Evolutionary conservation across 1,139 yeast species (phyloP), one percentile per base, ranked within the genome.

Genomic region (Pichia sp.): DNA sequence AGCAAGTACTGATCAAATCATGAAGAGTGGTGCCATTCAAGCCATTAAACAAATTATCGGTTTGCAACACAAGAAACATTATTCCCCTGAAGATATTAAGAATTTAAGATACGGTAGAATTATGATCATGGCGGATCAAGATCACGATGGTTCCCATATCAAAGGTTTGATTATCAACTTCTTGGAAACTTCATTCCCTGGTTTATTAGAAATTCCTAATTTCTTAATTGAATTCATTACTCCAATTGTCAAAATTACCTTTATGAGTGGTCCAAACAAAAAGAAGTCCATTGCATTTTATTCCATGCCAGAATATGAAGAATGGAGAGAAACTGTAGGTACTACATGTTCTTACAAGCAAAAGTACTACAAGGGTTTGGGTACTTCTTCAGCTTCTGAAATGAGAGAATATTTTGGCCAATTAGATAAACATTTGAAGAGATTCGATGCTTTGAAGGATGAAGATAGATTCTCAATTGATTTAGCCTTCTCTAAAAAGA

Each of bases 51-150:
- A 91, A 65, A 94, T 94, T 59, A 85, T 94, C 72, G 99, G 99
- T 21, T 72, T 94, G 48, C 97, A 91, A 66, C 99, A 94, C 67
- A 89, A 87, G 59, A 91, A 90, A 69, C 76, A 73, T 36, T 94
- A 94, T 65, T 69, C 67, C 17, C 55, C 66, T 0, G 83, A 82
- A 33, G 85, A 82, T 57, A 75, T 87, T 10, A 79, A 78, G 50
- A 82, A 84, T 11, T 72, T 94, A 53, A 81, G 99, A 63, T 94
- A 94, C 63, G 99, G 99, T 24, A 96, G 90, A 66, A 79, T 94
- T 44, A 93, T 94, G 98, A 90, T 94, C 62, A 94, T 94, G 99
- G 90, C 99, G 5, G 99, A 94, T 86, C 99, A 94, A 69, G 99
- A 94, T 87, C 96, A 91, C 61, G 99, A 94, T 76, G 99, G 99